phyloP scores from a whole-genome alignment of 2,329 filamentous ascomycete species.

The Cladosporium cucumerinum region DNA sequence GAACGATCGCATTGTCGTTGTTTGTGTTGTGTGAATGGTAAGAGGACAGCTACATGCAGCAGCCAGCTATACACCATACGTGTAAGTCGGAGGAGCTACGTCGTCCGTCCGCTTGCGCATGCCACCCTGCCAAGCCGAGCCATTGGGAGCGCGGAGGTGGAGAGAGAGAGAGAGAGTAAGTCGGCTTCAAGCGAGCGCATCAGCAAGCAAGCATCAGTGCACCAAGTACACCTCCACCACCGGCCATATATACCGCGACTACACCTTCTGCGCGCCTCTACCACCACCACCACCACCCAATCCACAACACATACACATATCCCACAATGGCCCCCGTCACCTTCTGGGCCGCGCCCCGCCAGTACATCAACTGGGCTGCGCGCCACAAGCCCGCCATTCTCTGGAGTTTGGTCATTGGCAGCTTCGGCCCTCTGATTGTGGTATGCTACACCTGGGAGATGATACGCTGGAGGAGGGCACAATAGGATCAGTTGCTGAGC shows the following conservation, averaged over 20 bases:
- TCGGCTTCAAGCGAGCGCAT: not conserved
- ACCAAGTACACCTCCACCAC: not conserved
- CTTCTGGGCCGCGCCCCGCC: constrained; percentile 81
- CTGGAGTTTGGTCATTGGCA: constrained; percentile 76
- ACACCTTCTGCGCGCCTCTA: not conserved
- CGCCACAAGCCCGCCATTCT: constrained; percentile 89
- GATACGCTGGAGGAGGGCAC: not conserved
- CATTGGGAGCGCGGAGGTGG: constrained; percentile 10
- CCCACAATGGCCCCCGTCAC: constrained; percentile 62
- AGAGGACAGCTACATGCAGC: not conserved
- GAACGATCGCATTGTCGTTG: constrained; percentile 32
- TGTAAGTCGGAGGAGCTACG: constrained; percentile 14
- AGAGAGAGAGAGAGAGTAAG: not conserved
- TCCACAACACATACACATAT: constrained; percentile 29
- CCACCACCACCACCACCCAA: not conserved
- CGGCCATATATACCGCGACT: constrained; percentile 2
- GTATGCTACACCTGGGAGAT: constrained; percentile 20
- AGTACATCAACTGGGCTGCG: constrained; percentile 83
- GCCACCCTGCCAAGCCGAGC: constrained; percentile 1
- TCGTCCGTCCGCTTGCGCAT: too few species aligned
- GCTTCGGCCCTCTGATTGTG: constrained; percentile 67
- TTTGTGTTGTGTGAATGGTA: not conserved
- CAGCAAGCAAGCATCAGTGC: constrained; percentile 1
- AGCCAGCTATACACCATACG: not conserved
- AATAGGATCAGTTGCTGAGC: constrained; percentile 11